Base-by-base conservation (phyloP, 192 early-diverging fungal species). In the Linderina pennispora region DNA sequence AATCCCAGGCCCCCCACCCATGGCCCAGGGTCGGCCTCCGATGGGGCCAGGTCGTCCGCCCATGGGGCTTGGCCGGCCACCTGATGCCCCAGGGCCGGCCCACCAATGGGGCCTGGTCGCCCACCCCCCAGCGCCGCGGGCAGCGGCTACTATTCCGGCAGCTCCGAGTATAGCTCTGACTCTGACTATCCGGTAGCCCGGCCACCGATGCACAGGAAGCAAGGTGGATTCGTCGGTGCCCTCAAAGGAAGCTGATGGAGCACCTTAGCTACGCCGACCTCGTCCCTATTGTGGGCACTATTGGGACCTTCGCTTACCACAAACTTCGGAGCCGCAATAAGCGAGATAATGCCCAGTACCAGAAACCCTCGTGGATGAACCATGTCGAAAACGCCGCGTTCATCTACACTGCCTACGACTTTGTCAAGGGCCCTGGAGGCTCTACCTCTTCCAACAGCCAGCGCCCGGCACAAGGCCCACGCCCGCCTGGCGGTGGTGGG, bases 251-350 rank as follows among this genome's bases (percentile, higher is more conserved):
- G n/a, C n/a, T n/a, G n/a, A n/a, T n/a, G n/a, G n/a, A n/a, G n/a
- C n/a, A n/a, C n/a, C n/a, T n/a, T n/a, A 51, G 47, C 25, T 17
- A 56, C 6, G 25, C 41, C 22, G 54, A 62, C 21, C 23, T 62
- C 0, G 4, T 70, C 19, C 66, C 66, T 4, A 43, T 70, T 26
- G 59, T 53, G 2, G 48, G 55, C 3, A 34, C 61, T 5, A 21
- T 70, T 4, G 59, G 58, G 14, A 55, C 66, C 28, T 53, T 46
- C 33, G 34, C 53, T 18, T 62, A 55, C 48, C 66, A 70, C 31
- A 52, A 58, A 21, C 41, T 36, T 15, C 58, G 50, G 25, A 35
- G 55, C 48, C 28, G 51, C 5, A 35, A 40, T 8, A 31, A 44
- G 5, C 43, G 53, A 19, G 21, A 54, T 10, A 35, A 40, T 16